phyloP scores from a whole-genome alignment of 129 eudicot genomes.

The Sambucus nigra region DNA sequence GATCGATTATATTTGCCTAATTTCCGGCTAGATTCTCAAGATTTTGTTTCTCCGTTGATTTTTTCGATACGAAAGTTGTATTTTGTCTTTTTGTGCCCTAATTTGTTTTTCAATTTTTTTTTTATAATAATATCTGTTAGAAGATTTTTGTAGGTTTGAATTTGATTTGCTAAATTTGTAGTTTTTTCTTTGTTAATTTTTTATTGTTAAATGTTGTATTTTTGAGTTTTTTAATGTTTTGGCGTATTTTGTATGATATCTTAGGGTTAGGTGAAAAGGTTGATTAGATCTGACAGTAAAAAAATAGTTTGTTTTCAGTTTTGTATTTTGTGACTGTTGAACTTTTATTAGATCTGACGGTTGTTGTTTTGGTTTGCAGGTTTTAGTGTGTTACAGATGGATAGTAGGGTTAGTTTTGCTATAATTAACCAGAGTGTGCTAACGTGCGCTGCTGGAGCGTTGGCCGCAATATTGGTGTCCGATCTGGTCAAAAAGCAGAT shows the following conservation, averaged over 20 bases:
- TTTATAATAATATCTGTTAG: no score
- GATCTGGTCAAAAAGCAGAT: slow-evolving; percentile 20
- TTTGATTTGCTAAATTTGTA: neutral
- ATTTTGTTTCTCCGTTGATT: neutral
- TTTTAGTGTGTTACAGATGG: slow-evolving; percentile 22
- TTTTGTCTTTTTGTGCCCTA: neutral
- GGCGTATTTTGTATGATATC: neutral
- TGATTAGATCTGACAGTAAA: slow-evolving; percentile 15
- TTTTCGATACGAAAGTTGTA: neutral
- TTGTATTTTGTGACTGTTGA: no score
- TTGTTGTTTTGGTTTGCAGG: neutral
- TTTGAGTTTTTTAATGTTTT: no score
- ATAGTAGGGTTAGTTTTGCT: slow-evolving; percentile 15
- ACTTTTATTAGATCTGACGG: slow-evolving; percentile 17
- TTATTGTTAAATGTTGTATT: neutral
- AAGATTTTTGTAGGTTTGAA: no score
- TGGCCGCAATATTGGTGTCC: slow-evolving; percentile 18
- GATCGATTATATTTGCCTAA: neutral
- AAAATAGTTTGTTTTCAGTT: no score
- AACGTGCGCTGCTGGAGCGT: slow-evolving; percentile 29
- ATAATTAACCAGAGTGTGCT: slow-evolving; percentile 15
- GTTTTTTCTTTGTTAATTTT: neutral
- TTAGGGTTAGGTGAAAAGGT: neutral
- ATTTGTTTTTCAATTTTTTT: neutral
- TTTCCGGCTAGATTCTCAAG: neutral